Evolutionary conservation across 176 grass and related monocot genomes (phyloP).

Genomic region (Aegilops longissima): DNA sequence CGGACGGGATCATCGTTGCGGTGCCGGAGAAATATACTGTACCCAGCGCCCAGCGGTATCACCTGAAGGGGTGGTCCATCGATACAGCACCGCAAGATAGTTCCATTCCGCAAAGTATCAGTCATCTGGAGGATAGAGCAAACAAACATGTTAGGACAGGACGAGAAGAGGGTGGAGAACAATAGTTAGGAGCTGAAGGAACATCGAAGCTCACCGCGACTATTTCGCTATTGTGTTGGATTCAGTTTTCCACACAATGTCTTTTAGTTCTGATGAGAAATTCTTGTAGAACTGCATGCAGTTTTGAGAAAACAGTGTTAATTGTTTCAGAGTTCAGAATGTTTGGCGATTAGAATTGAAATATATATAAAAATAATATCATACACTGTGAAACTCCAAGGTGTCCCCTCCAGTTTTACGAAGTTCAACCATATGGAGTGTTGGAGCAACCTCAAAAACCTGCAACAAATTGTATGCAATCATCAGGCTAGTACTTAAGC

Average conservation of each 20-base stretch:
- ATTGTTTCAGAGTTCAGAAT: not conserved
- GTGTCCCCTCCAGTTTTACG: conserved; percentile 97
- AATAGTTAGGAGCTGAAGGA: not conserved
- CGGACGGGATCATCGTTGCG: not conserved
- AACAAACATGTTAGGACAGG: not conserved
- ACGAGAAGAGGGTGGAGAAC: not conserved
- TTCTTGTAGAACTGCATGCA: conserved; percentile 85
- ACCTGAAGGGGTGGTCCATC: conserved; percentile 20
- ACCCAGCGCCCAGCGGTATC: not conserved
- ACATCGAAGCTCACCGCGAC: not conserved
- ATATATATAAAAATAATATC: not conserved
- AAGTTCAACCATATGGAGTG: conserved; percentile 94
- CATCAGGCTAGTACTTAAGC: not conserved
- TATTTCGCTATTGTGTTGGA: conserved; percentile 51
- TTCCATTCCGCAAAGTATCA: not conserved
- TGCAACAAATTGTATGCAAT: conserved; percentile 26
- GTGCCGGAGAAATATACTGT: not conserved
- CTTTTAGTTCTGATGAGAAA: conserved; percentile 82
- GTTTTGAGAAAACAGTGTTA: not conserved
- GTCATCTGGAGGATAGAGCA: conserved; percentile 29
- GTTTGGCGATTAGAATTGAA: not conserved
- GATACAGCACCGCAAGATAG: not conserved
- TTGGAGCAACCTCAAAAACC: conserved; percentile 99
- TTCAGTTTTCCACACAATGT: conserved; percentile 92
- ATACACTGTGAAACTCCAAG: conserved; percentile 92